A percentile compares a stretch with the other conserved stretches of the same genome.
Evolutionary conservation across 1,284 basidiomycete species (phyloP).

Genomic region (Fomes fomentarius): DNA sequence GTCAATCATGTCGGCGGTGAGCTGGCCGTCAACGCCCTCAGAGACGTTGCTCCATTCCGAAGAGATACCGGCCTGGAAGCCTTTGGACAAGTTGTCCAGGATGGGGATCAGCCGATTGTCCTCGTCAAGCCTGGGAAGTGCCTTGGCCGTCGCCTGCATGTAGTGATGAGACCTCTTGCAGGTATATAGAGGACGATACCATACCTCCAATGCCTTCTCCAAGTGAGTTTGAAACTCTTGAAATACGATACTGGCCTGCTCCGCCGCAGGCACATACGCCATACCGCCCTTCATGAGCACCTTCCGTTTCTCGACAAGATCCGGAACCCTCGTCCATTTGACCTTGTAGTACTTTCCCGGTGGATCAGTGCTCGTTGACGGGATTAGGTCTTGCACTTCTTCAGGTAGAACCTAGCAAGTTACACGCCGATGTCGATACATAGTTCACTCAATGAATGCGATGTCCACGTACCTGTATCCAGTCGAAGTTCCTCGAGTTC

Average conservation of each 20-base stretch:
- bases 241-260: constrained; percentile 88
- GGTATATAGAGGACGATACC: too few species aligned
- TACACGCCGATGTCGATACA: too few species aligned
- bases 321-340: constrained; percentile 91
- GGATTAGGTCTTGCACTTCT: constrained; percentile 30
- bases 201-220: constrained; percentile 85
- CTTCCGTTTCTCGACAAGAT: constrained; percentile 85
- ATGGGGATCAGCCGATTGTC: constrained; percentile 92
- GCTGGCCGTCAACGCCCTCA: constrained; percentile 58
- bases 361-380: constrained; percentile 25
- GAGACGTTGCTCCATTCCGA: constrained; percentile 75
- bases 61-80: constrained; percentile 90
- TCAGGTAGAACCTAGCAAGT: constrained; percentile 7
- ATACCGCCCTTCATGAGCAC: constrained; percentile 84
- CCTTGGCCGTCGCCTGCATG: constrained; percentile 81
- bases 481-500: constrained; percentile 77
- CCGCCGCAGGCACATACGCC: constrained; percentile 87
- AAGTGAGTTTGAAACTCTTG: constrained; percentile 85
- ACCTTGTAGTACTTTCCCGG: constrained; percentile 74
- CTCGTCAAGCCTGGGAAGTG: constrained; percentile 93
- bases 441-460: too few species aligned
- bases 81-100: constrained; percentile 91
- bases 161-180: constrained; percentile 12
- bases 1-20: constrained; percentile 95
- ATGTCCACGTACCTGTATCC: constrained; percentile 58